Evolutionary conservation across 1,284 basidiomycete genomes (phyloP).

Genomic region (Termitomyces sp.): DNA sequence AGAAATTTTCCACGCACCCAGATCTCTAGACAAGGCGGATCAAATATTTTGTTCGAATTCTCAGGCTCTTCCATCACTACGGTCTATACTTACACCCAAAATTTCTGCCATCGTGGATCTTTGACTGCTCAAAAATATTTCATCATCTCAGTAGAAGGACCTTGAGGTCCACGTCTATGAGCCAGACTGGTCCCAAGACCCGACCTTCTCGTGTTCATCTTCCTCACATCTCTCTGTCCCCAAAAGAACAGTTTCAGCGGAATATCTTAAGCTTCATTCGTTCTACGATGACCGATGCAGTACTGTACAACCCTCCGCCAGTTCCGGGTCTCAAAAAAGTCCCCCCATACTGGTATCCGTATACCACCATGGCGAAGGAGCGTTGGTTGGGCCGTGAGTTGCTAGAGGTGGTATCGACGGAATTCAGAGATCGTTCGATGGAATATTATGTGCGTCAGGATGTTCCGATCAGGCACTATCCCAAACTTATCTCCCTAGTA

Average conservation of each 20-base stretch:
- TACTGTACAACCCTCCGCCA: constrained; percentile 20
- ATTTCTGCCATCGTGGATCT: not conserved
- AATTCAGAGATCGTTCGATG: constrained; percentile 86
- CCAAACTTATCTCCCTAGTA: constrained; percentile 7
- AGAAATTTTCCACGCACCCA: no score
- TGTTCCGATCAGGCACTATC: not conserved
- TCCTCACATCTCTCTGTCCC: constrained; percentile 40
- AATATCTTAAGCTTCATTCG: constrained; percentile 47
- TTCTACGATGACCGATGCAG: constrained; percentile 43
- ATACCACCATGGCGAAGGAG: constrained; percentile 89
- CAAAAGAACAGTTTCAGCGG: constrained; percentile 50
- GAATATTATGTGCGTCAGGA: constrained; percentile 80
- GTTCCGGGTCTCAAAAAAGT: constrained; percentile 61
- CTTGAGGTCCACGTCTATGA: constrained; percentile 15
- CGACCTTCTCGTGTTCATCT: constrained; percentile 34
- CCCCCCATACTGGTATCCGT: constrained; percentile 76
- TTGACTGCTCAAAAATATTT: not conserved
- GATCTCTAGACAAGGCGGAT: no score
- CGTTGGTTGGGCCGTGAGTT: constrained; percentile 85
- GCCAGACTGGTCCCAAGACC: constrained; percentile 1
- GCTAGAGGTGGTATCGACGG: constrained; percentile 81
- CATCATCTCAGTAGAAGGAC: constrained; percentile 7
- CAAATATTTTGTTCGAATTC: constrained; percentile 2
- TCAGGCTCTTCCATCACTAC: not conserved
- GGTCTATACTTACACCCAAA: not conserved